A percentile compares a stretch with the other conserved stretches of the same genome.
phyloP scores from a whole-genome alignment of 108 stramenopile genomes.

The Cyclostephanos tholiformis region DNA sequence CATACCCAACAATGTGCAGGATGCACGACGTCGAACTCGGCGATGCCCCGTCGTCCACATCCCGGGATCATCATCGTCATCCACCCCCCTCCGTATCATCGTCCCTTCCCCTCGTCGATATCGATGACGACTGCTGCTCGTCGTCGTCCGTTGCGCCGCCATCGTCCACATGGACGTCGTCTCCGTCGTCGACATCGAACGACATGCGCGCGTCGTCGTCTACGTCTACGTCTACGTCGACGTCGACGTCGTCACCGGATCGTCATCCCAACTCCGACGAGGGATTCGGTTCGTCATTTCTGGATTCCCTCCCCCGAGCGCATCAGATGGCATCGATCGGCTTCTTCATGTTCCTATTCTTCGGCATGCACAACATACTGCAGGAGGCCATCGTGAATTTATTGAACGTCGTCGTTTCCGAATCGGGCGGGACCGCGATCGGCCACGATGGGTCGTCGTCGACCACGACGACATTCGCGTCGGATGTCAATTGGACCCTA shows the following conservation, averaged over 20 bases:
- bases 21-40: conserved; percentile 27
- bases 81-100: background rate
- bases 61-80: background rate
- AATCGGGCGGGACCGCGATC: conserved; percentile 10
- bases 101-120: background rate
- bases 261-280: conserved; percentile 12
- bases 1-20: conserved; percentile 5
- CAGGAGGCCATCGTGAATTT: conserved; percentile 61
- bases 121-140: background rate
- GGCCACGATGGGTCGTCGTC: background rate
- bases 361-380: conserved; percentile 57
- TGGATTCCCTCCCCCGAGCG: conserved; percentile 30
- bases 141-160: background rate
- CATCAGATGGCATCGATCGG: conserved; percentile 51
- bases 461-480: too few species aligned
- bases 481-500: conserved; percentile 12
- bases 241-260: background rate
- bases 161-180: background rate
- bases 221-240: too few species aligned
- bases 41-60: background rate
- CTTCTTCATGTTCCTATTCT: conserved; percentile 60
- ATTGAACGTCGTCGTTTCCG: conserved; percentile 14
- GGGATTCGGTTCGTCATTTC: conserved; percentile 33
- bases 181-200: background rate
- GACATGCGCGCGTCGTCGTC: too few species aligned